Evolutionary conservation across 257 asterid genomes (phyloP).

Genomic region (Fraxinus quadrangulata): DNA sequence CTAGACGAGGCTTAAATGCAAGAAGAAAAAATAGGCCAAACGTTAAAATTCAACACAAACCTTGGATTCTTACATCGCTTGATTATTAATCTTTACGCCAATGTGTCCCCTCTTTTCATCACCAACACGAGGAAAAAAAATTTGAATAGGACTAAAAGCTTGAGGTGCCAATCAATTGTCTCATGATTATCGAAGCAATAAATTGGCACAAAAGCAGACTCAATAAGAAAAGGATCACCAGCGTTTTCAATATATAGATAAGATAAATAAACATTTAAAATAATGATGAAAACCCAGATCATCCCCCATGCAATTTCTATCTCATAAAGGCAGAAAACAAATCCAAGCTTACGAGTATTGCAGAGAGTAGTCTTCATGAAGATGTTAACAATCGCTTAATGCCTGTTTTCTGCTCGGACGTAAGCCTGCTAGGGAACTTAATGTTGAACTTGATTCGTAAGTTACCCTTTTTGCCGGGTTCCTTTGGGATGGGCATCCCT

Average conservation of each 20-base stretch:
- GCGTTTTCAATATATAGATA: neutral
- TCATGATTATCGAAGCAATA: neutral
- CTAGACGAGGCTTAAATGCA: neutral
- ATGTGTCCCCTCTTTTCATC: neutral
- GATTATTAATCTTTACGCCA: neutral
- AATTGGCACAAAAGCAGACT: neutral
- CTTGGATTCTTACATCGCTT: neutral
- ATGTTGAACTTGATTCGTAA: conserved; percentile 72
- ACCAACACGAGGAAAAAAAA: no score
- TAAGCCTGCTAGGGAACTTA: conserved; percentile 81
- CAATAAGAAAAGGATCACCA: neutral
- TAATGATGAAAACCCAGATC: conserved; percentile 24
- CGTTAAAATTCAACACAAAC: no score
- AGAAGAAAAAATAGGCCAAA: neutral
- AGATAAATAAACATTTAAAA: conserved; percentile 27
- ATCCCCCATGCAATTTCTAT: conserved; percentile 21
- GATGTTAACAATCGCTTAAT: conserved; percentile 66
- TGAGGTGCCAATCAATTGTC: neutral
- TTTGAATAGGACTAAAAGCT: neutral
- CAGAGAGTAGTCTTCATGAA: conserved; percentile 32
- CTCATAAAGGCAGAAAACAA: conserved; percentile 5
- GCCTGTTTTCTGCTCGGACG: conserved; percentile 82
- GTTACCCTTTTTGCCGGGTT: conserved; percentile 80
- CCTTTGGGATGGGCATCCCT: conserved; percentile 94
- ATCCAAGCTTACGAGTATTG: conserved; percentile 35